A percentile compares a stretch with the other conserved stretches of the same genome.
phyloP scores from a whole-genome alignment of 2,329 filamentous ascomycete species.

The Monosporascus cannonballus region DNA sequence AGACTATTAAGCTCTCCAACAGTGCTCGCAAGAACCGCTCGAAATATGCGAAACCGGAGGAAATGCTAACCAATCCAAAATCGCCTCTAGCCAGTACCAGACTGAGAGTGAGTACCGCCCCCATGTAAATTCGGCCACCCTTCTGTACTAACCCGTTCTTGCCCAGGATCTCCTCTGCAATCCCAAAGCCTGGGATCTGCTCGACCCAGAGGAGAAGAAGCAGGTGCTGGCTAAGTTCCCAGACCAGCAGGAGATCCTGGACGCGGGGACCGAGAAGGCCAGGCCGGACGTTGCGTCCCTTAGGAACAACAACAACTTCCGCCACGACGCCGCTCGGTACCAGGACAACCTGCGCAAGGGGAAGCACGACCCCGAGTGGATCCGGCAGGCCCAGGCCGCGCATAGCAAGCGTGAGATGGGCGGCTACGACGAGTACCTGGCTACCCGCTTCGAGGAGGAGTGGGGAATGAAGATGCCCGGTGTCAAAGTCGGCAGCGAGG shows the following conservation, averaged over 20 bases:
- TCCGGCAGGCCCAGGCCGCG: constrained; percentile 44
- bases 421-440: constrained; percentile 42
- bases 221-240: constrained; percentile 32
- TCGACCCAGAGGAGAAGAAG: constrained; percentile 26
- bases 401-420: constrained; percentile 42
- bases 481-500: neutral
- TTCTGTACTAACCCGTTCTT: neutral
- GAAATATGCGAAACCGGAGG: constrained; percentile 22
- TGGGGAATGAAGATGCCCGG: constrained; percentile 40
- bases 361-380: constrained; percentile 47
- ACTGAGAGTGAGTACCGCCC: constrained; percentile 24
- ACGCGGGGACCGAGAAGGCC: constrained; percentile 28
- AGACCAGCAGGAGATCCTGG: constrained; percentile 29
- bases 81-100: constrained; percentile 30
- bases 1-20: constrained; percentile 23
- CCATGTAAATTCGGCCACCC: neutral
- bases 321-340: constrained; percentile 39
- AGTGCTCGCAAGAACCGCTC: constrained; percentile 19
- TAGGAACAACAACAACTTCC: constrained; percentile 41
- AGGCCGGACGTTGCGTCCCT: constrained; percentile 37
- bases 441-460: constrained; percentile 37
- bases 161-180: constrained; percentile 30
- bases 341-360: constrained; percentile 40
- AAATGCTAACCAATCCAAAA: constrained; percentile 29
- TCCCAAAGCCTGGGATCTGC: constrained; percentile 31